These are phyloP conservation scores for Termitomyces sp. DNA, from an alignment of 768 basidiomycete genomes.

Conservation along the genomic window DNA sequence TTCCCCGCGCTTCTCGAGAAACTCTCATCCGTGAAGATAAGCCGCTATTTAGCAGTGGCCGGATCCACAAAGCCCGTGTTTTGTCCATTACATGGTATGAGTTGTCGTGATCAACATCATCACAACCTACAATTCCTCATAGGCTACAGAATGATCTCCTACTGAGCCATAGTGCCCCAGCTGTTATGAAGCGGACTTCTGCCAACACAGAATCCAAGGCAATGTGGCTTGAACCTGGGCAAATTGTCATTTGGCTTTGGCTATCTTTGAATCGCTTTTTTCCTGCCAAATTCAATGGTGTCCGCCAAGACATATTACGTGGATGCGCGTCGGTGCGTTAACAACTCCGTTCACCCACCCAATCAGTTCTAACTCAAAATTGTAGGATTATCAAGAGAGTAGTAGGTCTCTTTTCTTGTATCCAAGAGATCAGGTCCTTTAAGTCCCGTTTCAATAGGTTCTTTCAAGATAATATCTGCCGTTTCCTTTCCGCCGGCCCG, in stretches of 20 bases:
- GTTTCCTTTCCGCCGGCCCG: slow-evolving; percentile 34
- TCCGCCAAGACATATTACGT: slow-evolving; percentile 32
- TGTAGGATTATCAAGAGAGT: slow-evolving; percentile 72
- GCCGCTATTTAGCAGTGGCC: slow-evolving; percentile 64
- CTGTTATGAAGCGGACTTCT: slow-evolving; percentile 31
- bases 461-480: slow-evolving; percentile 57
- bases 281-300: slow-evolving; percentile 32
- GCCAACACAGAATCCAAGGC: slow-evolving; percentile 18
- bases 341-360: neutral
- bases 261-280: slow-evolving; percentile 61
- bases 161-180: slow-evolving; percentile 47
- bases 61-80: slow-evolving; percentile 61
- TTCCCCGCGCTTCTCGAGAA: slow-evolving; percentile 33
- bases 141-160: slow-evolving; percentile 58
- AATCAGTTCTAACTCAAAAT: neutral
- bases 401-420: slow-evolving; percentile 33
- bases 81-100: slow-evolving; percentile 58
- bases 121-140: slow-evolving; percentile 1
- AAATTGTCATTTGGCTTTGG: slow-evolving; percentile 64
- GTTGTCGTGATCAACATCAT: neutral
- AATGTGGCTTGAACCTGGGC: slow-evolving; percentile 38
- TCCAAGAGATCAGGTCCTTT: neutral
- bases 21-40: slow-evolving; percentile 60
- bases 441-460: slow-evolving; percentile 34
- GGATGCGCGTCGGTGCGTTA: slow-evolving; percentile 58